Base-by-base conservation (phyloP, 1,284 basidiomycete species). In the Cutaneotrichosporon cutaneum region DNA sequence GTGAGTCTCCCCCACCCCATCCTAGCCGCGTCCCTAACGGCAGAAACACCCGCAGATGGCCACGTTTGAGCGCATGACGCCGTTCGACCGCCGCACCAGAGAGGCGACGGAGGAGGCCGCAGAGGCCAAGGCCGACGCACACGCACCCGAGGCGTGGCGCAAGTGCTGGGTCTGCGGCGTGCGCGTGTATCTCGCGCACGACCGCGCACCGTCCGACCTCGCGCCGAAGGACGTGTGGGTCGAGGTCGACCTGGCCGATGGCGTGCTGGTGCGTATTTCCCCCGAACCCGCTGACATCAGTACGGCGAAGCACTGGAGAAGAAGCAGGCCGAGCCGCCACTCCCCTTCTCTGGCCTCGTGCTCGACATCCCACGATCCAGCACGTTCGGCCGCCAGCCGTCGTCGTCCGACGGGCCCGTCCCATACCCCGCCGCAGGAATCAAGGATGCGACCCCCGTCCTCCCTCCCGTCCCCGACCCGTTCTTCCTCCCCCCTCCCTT, bases 401-500 rank as follows among this genome's bases (percentile, higher is more conserved):
- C 47, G 13, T 50, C 50, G 7, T 47, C 53, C 22, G 39, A 42
- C 30, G 72, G 70, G 48, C 70, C 69, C 58, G 70, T 54, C 33
- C 53, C 61, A 44, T 62, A 64, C 27, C 56, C 63, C 14, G 33
- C 39, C 24, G 39, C 56, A 44, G 47, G 47, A 6, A 33, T 33
- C 35, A 32, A 33, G 39, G n/a, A 16, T 24, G 24, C 39, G 13
- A 24, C 63, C 35, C 30, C 56, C 24, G 54, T 65, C 36, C 61
- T 75, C 39, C 71, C 76, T 0, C 70, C 70, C 2, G 62, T 76
- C 13, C 72, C 71, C 18, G 78, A 79, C 54, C 78, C 75, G 45
- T 78, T 78, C 75, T 81, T 81, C 77, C 68, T 80, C 44, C 70
- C 80, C 58, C 71, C 81, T 57, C 70, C 77, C 59, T 77, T 84